A percentile compares a stretch with the other conserved stretches of the same genome.
These are phyloP conservation scores for Trichosporon sp. DNA, from an alignment of 1,284 basidiomycete genomes.

Conservation along the genomic window DNA sequence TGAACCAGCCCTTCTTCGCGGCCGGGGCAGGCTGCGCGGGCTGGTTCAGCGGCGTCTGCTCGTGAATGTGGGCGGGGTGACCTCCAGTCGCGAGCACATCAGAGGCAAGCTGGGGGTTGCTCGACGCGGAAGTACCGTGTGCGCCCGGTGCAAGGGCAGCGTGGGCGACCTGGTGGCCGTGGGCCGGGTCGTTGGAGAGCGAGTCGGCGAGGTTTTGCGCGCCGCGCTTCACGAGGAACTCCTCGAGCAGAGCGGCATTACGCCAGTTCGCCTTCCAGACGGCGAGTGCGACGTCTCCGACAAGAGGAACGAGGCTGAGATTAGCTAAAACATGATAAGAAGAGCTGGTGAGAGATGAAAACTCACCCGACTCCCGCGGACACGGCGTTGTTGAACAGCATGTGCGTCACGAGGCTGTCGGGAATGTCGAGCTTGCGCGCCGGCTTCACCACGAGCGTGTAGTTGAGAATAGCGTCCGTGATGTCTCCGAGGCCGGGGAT, in stretches of 20 bases:
- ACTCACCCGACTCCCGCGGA: slow-evolving; percentile 67
- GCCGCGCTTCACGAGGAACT: slow-evolving; percentile 50
- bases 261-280: slow-evolving; percentile 85
- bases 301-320: slow-evolving; percentile 66
- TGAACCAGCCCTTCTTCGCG: slow-evolving; percentile 19
- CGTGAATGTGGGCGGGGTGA: neutral
- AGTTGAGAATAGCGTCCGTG: slow-evolving; percentile 62
- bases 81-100: slow-evolving; percentile 1
- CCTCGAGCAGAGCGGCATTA: slow-evolving; percentile 65
- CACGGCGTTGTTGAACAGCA: slow-evolving; percentile 79
- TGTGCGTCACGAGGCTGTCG: slow-evolving; percentile 67
- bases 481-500: slow-evolving; percentile 54
- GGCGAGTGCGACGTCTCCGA: slow-evolving; percentile 75
- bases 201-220: slow-evolving; percentile 43
- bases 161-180: slow-evolving; percentile 10
- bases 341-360: too few species aligned
- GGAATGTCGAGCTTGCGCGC: slow-evolving; percentile 69
- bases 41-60: slow-evolving; percentile 16
- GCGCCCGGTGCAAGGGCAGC: neutral
- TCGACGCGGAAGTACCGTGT: neutral
- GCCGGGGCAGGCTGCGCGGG: slow-evolving; percentile 12
- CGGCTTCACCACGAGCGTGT: slow-evolving; percentile 75
- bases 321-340: neutral
- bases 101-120: slow-evolving; percentile 10
- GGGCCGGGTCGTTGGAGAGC: neutral